A percentile compares a stretch with the other conserved stretches of the same genome.
Evolutionary conservation across 345 rosid species (phyloP).

Genomic region (Hypericum androsaemum): DNA sequence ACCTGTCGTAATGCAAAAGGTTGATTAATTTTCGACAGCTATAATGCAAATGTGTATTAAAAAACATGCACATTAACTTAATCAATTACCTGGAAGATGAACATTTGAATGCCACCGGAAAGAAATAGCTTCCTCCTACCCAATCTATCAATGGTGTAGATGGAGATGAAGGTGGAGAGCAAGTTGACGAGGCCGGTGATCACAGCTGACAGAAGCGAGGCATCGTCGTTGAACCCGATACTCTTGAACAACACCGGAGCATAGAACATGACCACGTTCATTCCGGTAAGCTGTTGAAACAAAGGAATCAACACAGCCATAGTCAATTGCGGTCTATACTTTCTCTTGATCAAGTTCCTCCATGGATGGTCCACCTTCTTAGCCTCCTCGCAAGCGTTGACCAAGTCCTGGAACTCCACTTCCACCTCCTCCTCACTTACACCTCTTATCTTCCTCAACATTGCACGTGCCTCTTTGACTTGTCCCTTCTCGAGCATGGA

Average conservation of each 20-base stretch:
- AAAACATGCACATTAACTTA: too few relatives aligned
- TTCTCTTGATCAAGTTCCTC: constrained; percentile 28
- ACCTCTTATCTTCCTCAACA: constrained; percentile 38
- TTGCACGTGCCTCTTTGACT: constrained; percentile 32
- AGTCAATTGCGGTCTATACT: constrained; percentile 29
- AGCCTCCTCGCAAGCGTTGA: constrained; percentile 28
- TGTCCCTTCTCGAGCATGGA: constrained; percentile 48
- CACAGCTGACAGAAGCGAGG: too few relatives aligned
- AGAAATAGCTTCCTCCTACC: too few relatives aligned
- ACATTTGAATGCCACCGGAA: too few relatives aligned
- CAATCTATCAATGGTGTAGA: too few relatives aligned
- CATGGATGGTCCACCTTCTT: constrained; percentile 34
- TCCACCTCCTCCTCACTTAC: constrained; percentile 16
- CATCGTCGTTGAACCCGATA: constrained; percentile 43
- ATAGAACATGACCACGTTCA: constrained; percentile 44
- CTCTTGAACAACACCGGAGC: constrained; percentile 65
- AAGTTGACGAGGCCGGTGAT: too few relatives aligned
- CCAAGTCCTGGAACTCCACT: constrained; percentile 23
- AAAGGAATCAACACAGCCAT: constrained; percentile 30
- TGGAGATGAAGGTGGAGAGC: too few relatives aligned
- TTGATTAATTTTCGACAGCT: too few relatives aligned
- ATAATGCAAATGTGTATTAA: too few relatives aligned
- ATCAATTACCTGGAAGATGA: too few relatives aligned
- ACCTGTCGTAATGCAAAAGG: too few relatives aligned
- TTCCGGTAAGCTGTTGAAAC: constrained; percentile 38